Percentiles rank a stretch among this genome's conserved stretches.
Conservation (phyloP, 192 early-diverging fungal species). For the Podila clonocystis region DNA sequence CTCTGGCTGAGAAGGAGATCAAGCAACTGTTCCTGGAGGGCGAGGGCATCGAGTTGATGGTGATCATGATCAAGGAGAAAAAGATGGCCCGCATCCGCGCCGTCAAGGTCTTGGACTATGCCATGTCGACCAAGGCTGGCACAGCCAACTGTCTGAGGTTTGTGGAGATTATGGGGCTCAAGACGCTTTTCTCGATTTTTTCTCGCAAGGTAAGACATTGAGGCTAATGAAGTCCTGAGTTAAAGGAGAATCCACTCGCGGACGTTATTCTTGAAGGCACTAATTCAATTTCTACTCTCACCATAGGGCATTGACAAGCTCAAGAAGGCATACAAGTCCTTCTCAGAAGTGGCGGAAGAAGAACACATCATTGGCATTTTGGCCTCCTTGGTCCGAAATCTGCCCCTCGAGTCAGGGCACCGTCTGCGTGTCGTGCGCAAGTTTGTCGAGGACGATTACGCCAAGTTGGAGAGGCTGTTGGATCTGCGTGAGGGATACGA, state of each 20-base stretch:
- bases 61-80: conserved; percentile 89
- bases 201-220: conserved; percentile 71
- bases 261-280: neutral
- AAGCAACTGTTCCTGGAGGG: conserved; percentile 80
- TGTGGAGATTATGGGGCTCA: conserved; percentile 84
- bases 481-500: conserved; percentile 79
- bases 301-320: conserved; percentile 75
- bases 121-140: conserved; percentile 64
- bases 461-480: conserved; percentile 86
- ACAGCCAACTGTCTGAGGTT: conserved; percentile 72
- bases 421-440: conserved; percentile 82
- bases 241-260: no score
- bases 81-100: conserved; percentile 83
- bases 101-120: conserved; percentile 88
- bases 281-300: neutral
- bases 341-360: conserved; percentile 85
- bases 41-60: conserved; percentile 93
- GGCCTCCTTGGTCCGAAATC: conserved; percentile 77
- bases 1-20: conserved; percentile 71
- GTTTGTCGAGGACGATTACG: conserved; percentile 82
- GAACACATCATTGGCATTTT: conserved; percentile 91
- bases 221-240: no score
- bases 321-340: conserved; percentile 81
- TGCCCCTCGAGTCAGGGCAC: conserved; percentile 65
- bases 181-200: conserved; percentile 87